These are phyloP conservation scores for Hymenoscyphus fraxineus DNA, from an alignment of 2,329 filamentous ascomycete genomes.

Conservation along the genomic window DNA sequence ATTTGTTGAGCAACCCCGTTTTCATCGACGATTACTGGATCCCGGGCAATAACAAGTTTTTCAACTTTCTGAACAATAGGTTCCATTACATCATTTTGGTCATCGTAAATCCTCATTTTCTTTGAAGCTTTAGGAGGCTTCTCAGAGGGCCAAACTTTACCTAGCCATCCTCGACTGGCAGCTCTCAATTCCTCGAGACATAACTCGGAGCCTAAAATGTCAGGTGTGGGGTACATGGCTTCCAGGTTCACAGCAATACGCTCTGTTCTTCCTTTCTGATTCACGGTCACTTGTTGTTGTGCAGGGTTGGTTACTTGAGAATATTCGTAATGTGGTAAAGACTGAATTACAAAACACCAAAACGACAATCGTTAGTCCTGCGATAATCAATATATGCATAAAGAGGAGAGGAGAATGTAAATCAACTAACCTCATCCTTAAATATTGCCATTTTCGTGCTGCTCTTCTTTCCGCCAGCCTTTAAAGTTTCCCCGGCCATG, in stretches of 20 bases:
- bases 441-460: slow-evolving; percentile 86
- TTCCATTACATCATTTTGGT: slow-evolving; percentile 21
- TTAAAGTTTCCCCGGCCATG: slow-evolving; percentile 88
- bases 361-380: slow-evolving; percentile 84
- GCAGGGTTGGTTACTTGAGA: slow-evolving; percentile 64
- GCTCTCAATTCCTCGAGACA: slow-evolving; percentile 93
- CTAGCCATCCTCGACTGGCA: slow-evolving; percentile 65
- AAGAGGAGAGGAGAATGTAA: slow-evolving; percentile 31
- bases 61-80: slow-evolving; percentile 30
- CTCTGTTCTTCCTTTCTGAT: slow-evolving; percentile 79
- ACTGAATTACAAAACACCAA: slow-evolving; percentile 56
- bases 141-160: slow-evolving; percentile 50
- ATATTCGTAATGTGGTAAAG: slow-evolving; percentile 49
- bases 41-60: slow-evolving; percentile 35
- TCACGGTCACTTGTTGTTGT: slow-evolving; percentile 74
- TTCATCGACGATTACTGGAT: slow-evolving; percentile 50
- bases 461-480: slow-evolving; percentile 78
- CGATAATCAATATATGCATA: slow-evolving; percentile 75
- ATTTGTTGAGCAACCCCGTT: slow-evolving; percentile 52
- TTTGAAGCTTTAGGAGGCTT: slow-evolving; percentile 1
- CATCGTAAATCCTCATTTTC: slow-evolving; percentile 7
- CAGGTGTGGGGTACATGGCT: slow-evolving; percentile 75
- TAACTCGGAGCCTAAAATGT: slow-evolving; percentile 68
- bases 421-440: slow-evolving; percentile 83
- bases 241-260: slow-evolving; percentile 84